These are phyloP conservation scores for Crithidia fasciculata DNA, from an alignment of 208 protist species.

Conservation along the genomic window DNA sequence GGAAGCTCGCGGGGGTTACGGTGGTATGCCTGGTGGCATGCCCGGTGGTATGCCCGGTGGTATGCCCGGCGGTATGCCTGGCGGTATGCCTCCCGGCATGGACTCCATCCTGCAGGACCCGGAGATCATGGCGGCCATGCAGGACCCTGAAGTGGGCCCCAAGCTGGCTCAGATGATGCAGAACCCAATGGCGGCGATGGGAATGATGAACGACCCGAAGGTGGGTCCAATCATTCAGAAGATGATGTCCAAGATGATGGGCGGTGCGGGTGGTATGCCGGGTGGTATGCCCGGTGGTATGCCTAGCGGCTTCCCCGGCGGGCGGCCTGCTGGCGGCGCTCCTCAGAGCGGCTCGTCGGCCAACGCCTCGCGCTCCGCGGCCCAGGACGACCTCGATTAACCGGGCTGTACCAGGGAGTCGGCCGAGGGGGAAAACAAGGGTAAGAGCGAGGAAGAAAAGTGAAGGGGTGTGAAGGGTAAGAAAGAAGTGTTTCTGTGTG, in stretches of 20 bases:
- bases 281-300: constrained; percentile 36
- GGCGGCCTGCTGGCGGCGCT: constrained; percentile 16
- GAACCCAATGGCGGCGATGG: constrained; percentile 74
- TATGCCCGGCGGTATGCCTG: constrained; percentile 53
- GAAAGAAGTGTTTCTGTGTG: no score
- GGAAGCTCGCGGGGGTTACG: constrained; percentile 24
- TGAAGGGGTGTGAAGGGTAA: neutral
- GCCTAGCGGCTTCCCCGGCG: constrained; percentile 33
- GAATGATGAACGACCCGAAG: constrained; percentile 79
- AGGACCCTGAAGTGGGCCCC: constrained; percentile 74
- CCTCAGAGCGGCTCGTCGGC: constrained; percentile 17
- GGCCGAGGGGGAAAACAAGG: neutral
- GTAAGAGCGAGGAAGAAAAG: neutral
- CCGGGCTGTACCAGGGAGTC: neutral
- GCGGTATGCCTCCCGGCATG: constrained; percentile 40
- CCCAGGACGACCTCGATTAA: constrained; percentile 30
- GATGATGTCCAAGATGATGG: constrained; percentile 79
- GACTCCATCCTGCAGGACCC: constrained; percentile 51
- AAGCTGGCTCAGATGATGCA: constrained; percentile 64
- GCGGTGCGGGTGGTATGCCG: constrained; percentile 43
- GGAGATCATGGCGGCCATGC: constrained; percentile 67
- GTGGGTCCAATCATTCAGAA: constrained; percentile 77
- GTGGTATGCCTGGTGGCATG: constrained; percentile 53
- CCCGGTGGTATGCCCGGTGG: constrained; percentile 50
- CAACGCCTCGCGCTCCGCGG: neutral